Evolutionary conservation across 345 rosid species (phyloP), one percentile per base, ranked within the genome.

Genomic region (Nasturtium officinale): DNA sequence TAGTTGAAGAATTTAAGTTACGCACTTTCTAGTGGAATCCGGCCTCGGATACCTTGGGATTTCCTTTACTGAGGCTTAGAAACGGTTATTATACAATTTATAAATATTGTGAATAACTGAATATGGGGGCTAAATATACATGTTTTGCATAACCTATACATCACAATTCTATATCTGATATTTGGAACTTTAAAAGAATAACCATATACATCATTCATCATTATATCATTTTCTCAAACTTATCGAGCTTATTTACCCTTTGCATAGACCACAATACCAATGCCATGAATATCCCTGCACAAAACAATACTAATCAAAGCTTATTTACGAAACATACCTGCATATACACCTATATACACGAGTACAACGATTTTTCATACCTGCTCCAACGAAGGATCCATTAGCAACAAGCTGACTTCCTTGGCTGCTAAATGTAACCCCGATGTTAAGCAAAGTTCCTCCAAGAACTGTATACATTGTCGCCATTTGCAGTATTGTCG

Each of bases 141-240:
- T 74, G 66, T 67, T 66, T 58, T 66, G 63, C 4, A 26, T 46
- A 47, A 74, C 50, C 76, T 76, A 70, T 70, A 76, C 76, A 76
- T 28, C 13, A 76, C 30, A 37, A 29, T 63, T 55, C 67, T 56
- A 25, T 21, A 71, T 50, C 13, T 51, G 61, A 56, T 29, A n/a
- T 20, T 58, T 29, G 67, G 42, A 57, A 28, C 61, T 58, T 77
- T 20, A 40, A 71, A 69, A 77, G 72, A 71, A 65, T 61, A 18
- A 23, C 17, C 28, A 68, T 55, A 54, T 37, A n/a, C n/a, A 64
- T 42, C 30, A 55, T 40, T 37, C 37, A 23, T 47, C 43, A 28
- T 87, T 83, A 94, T 63, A 94, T 82, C 98, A 89, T 94, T 83
- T 89, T 94, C 91, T 94, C 97, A 55, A 91, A 88, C 75, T 94